A percentile compares a stretch with the other conserved stretches of the same genome.
Conservation (phyloP, 2,329 filamentous ascomycete species). For the Aureobasidium lini region DNA sequence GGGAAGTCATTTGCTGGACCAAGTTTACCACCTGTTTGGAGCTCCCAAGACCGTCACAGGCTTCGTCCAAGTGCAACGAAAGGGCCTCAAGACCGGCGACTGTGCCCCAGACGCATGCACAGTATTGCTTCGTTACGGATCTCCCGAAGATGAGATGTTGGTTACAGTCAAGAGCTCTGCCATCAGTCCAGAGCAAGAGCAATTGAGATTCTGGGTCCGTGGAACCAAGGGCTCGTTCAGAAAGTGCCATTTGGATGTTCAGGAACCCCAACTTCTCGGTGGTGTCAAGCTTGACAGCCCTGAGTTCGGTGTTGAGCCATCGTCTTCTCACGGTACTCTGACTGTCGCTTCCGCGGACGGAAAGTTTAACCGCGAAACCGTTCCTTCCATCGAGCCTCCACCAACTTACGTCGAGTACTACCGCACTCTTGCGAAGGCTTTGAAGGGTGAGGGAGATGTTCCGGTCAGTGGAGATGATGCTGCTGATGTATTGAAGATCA, state of each 20-base stretch:
- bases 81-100: slow-evolving; percentile 43
- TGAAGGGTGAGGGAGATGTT: slow-evolving; percentile 44
- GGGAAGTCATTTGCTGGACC: slow-evolving; percentile 69
- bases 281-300: slow-evolving; percentile 55
- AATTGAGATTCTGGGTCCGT: slow-evolving; percentile 70
- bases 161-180: slow-evolving; percentile 64
- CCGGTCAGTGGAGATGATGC: slow-evolving; percentile 49
- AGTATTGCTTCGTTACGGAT: slow-evolving; percentile 56
- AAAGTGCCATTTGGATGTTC: slow-evolving; percentile 63
- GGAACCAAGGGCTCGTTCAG: slow-evolving; percentile 68
- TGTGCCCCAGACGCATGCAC: slow-evolving; percentile 46
- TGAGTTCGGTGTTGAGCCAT: slow-evolving; percentile 58
- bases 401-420: slow-evolving; percentile 66
- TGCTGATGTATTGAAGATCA: slow-evolving; percentile 47
- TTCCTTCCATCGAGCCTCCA: slow-evolving; percentile 52
- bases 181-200: slow-evolving; percentile 56
- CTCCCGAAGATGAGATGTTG: slow-evolving; percentile 45
- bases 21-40: slow-evolving; percentile 64
- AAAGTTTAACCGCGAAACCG: slow-evolving; percentile 40
- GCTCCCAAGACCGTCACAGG: slow-evolving; percentile 59
- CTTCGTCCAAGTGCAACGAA: slow-evolving; percentile 60
- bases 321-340: slow-evolving; percentile 47
- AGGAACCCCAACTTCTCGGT: slow-evolving; percentile 65
- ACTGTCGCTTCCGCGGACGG: slow-evolving; percentile 23
- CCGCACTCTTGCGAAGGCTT: slow-evolving; percentile 43